Evolutionary conservation across 441 rosid species (phyloP), one percentile per base, ranked within the genome.

Genomic region (Pelargonium cotyledonis): DNA sequence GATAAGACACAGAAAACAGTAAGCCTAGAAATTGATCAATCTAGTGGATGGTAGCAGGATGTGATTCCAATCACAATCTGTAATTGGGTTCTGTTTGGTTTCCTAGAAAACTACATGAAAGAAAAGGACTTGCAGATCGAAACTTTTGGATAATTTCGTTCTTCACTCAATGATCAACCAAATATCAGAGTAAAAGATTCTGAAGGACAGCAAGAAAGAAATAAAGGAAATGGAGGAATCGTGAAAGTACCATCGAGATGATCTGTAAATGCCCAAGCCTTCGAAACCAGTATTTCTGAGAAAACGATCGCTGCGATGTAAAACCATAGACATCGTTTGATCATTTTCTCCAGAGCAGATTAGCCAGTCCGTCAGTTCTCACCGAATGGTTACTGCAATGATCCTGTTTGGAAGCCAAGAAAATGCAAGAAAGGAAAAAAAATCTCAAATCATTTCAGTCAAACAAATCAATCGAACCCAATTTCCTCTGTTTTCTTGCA

Each of bases 201-300:
- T 26, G 15, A 71, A 43, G 68, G 65, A 44, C 18, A 49, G 57
- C 57, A 49, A 26, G 16, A 53, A 4, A 55, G 40, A 63, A 63
- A 61, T 8, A 8, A 10, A 47, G 67, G 70, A 19, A 46, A 12
- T 18, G 21, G 35, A 47, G 65, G 5, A 62, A 19, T 15, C 47
- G 12, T 68, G 43, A 75, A 65, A 63, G 74, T 85, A 91, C 99
- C 91, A 66, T 91, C 96, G 40, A 82, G 76, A 21, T 80, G 81
- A 80, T 92, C 90, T 38, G 96, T 90, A 38, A 68, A 70, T 7
- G 91, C 84, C 55, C 71, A 65, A 67, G 86, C 75, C 40, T 71
- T 76, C 65, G 69, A 69, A 80, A 76, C 75, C 62, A 85, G 75
- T 72, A 73, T 68, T 66, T 68, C 75, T 7, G 62, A 76, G 85